Conservation (phyloP, 805 yeast genomes). For the Cyberlindnera euphorbiiphila region DNA sequence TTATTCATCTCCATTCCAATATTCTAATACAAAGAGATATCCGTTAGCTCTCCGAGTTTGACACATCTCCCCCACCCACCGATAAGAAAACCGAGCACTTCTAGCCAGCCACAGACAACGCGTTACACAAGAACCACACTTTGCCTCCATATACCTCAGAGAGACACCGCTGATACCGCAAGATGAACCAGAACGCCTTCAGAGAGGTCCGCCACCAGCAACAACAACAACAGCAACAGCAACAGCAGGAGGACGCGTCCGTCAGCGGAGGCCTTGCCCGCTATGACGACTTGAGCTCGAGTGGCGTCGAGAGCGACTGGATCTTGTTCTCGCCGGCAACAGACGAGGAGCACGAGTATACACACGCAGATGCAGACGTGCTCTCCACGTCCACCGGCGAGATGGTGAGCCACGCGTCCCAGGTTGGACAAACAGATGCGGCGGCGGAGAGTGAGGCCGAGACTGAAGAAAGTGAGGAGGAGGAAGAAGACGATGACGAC, state of each 20-base stretch:
- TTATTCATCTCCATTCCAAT: too few relatives aligned
- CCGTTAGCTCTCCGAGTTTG: too few relatives aligned
- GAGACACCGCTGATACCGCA: too few relatives aligned
- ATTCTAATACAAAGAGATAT: too few relatives aligned
- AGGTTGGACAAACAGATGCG: too few relatives aligned
- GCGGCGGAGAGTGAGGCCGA: too few relatives aligned
- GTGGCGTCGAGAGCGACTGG: slow-evolving; percentile 27
- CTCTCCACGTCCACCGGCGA: slow-evolving; percentile 17
- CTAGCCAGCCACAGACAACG: too few relatives aligned
- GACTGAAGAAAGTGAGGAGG: slow-evolving; percentile 8
- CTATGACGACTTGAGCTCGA: slow-evolving; percentile 24
- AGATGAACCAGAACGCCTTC: slow-evolving; percentile 15
- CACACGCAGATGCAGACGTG: slow-evolving; percentile 11
- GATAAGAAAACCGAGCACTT: too few relatives aligned
- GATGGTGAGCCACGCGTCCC: background rate
- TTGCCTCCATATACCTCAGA: too few relatives aligned
- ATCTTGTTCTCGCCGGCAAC: slow-evolving; percentile 24
- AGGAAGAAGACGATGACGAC: slow-evolving; percentile 26
- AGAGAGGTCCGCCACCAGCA: slow-evolving; percentile 3
- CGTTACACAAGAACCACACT: too few relatives aligned
- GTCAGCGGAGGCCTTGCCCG: slow-evolving; percentile 2
- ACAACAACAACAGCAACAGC: background rate
- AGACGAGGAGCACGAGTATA: slow-evolving; percentile 6
- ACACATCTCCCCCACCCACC: too few relatives aligned
- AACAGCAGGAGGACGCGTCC: slow-evolving; percentile 5